phyloP scores from a whole-genome alignment of 148 eudicot genomes.

The Rheum nobile region DNA sequence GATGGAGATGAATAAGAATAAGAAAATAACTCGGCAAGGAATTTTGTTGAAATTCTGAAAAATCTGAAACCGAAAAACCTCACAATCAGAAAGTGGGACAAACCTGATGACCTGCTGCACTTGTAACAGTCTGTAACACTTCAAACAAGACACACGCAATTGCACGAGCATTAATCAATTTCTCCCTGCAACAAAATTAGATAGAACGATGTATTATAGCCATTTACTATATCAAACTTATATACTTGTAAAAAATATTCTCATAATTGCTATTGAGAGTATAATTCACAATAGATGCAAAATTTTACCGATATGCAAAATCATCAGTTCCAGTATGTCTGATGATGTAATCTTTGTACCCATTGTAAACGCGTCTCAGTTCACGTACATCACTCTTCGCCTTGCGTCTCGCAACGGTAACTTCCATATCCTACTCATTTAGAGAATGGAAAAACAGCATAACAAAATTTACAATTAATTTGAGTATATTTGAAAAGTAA shows the following conservation, averaged over 20 bases:
- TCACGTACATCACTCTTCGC: constrained; percentile 88
- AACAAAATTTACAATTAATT: not conserved
- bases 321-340: constrained; percentile 55
- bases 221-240: constrained; percentile 13
- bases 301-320: constrained; percentile 51
- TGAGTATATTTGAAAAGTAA: not conserved
- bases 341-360: constrained; percentile 53
- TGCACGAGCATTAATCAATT: constrained; percentile 55
- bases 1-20: constrained; percentile 7
- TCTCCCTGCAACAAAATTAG: constrained; percentile 47
- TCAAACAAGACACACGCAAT: constrained; percentile 73
- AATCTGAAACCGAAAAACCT: not conserved
- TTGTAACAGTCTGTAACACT: constrained; percentile 55
- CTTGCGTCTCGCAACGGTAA: constrained; percentile 48
- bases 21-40: not conserved
- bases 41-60: not conserved
- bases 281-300: not conserved
- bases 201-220: constrained; percentile 15
- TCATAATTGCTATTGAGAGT: not conserved
- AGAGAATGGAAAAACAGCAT: not conserved
- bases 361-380: constrained; percentile 64
- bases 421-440: constrained; percentile 49
- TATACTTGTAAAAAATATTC: not conserved
- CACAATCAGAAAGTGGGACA: not conserved
- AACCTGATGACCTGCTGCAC: constrained; percentile 85